These are phyloP conservation scores for Phytophthora lateralis DNA, from an alignment of 352 stramenopile species.

Conservation along the genomic window DNA sequence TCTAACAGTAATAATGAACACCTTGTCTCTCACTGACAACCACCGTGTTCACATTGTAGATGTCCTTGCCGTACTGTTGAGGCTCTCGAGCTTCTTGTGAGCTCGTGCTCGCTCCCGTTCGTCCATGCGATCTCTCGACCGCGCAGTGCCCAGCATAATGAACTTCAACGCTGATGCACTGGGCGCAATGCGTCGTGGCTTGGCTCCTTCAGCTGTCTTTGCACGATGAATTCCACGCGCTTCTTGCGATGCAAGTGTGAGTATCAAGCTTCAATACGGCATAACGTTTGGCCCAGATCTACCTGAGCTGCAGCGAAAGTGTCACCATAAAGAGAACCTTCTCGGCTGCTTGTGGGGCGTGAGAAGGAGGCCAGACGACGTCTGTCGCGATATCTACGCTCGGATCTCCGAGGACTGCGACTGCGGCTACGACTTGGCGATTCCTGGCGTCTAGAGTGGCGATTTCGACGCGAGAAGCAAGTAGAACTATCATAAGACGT, in stretches of 20 bases:
- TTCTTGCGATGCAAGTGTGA: background rate
- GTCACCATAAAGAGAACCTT: background rate
- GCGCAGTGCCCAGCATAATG: constrained; percentile 31
- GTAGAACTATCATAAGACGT: constrained; percentile 7
- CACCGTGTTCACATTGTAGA: constrained; percentile 35
- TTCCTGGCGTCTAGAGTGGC: constrained; percentile 6
- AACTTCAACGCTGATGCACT: constrained; percentile 28
- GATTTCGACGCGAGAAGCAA: constrained; percentile 10
- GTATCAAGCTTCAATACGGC: background rate
- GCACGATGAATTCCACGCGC: constrained; percentile 6
- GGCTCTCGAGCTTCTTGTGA: constrained; percentile 29
- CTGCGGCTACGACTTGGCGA: constrained; percentile 17
- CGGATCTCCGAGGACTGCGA: constrained; percentile 12
- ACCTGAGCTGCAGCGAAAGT: constrained; percentile 4
- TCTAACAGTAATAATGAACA: background rate
- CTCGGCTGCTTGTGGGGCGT: background rate
- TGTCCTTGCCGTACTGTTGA: constrained; percentile 4
- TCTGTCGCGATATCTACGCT: constrained; percentile 2
- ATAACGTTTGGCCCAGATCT: constrained; percentile 15
- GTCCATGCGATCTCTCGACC: constrained; percentile 36
- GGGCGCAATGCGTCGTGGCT: constrained; percentile 21
- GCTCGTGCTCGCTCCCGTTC: constrained; percentile 25
- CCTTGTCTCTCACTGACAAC: background rate
- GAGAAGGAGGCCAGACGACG: background rate
- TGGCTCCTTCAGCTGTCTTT: background rate